Evolutionary conservation across 1,139 yeast species (phyloP).

Genomic region (Lodderomyces margitis): DNA sequence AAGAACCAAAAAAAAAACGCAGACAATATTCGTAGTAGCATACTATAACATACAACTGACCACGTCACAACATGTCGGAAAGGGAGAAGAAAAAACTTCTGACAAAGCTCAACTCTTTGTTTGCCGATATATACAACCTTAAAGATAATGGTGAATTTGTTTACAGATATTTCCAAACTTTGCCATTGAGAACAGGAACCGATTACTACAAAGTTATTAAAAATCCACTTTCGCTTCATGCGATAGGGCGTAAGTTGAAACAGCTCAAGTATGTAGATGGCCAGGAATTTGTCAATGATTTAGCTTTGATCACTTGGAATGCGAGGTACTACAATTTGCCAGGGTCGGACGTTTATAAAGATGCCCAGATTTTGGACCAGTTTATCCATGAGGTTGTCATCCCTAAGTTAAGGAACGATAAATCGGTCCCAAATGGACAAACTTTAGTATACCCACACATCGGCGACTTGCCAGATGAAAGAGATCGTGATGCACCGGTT

Average conservation of each 20-base stretch:
- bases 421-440: slow-evolving; percentile 39
- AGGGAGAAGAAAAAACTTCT: slow-evolving; percentile 42
- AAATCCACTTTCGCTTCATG: slow-evolving; percentile 45
- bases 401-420: slow-evolving; percentile 50
- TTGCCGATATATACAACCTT: slow-evolving; percentile 44
- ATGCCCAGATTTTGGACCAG: slow-evolving; percentile 69
- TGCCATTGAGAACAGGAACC: slow-evolving; percentile 49
- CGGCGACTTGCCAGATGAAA: slow-evolving; percentile 69
- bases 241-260: slow-evolving; percentile 43
- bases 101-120: slow-evolving; percentile 36
- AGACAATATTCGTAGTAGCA: no score
- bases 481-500: slow-evolving; percentile 18
- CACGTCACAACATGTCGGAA: slow-evolving; percentile 22
- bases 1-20: slow-evolving; percentile 1
- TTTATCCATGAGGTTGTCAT: slow-evolving; percentile 55
- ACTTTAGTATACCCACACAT: slow-evolving; percentile 61
- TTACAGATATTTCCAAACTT: slow-evolving; percentile 49
- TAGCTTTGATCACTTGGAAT: slow-evolving; percentile 86
- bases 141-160: slow-evolving; percentile 45
- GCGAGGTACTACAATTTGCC: slow-evolving; percentile 81
- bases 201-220: slow-evolving; percentile 46
- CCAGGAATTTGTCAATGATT: slow-evolving; percentile 69
- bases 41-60: slow-evolving; percentile 1
- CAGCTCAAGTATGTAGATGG: slow-evolving; percentile 54
- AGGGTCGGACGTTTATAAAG: slow-evolving; percentile 63